These are phyloP conservation scores for Claviceps citrina DNA, from an alignment of 2,329 filamentous ascomycete species.

Conservation along the genomic window DNA sequence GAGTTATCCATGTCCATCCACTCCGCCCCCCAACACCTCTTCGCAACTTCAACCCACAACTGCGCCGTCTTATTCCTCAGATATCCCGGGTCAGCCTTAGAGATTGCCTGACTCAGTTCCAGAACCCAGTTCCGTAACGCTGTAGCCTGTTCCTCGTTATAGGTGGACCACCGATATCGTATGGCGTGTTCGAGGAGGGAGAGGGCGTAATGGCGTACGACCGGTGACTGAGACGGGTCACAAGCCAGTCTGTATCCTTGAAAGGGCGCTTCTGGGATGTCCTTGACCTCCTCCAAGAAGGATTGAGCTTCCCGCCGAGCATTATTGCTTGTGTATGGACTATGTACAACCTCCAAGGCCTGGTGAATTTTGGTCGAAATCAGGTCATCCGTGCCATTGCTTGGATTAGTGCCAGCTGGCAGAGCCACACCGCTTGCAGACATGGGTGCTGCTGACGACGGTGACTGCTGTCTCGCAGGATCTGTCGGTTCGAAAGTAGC, in stretches of 20 bases:
- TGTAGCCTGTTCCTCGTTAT: constrained; percentile 49
- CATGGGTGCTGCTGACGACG: constrained; percentile 14
- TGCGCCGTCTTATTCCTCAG: constrained; percentile 87
- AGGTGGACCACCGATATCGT: constrained; percentile 68
- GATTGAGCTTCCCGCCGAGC: constrained; percentile 67
- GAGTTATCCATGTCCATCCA: constrained; percentile 91
- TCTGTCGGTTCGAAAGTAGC: background rate
- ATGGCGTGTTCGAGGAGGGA: constrained; percentile 83
- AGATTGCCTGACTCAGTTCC: constrained; percentile 57
- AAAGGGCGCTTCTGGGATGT: constrained; percentile 60
- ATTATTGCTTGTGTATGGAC: constrained; percentile 63
- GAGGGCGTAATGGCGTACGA: constrained; percentile 85
- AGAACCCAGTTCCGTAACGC: constrained; percentile 64
- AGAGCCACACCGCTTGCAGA: constrained; percentile 22
- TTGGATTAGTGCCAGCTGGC: constrained; percentile 17
- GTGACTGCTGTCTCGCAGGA: background rate
- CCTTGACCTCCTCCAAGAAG: constrained; percentile 77
- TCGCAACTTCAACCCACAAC: constrained; percentile 88
- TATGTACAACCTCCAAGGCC: constrained; percentile 79
- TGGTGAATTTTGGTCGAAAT: constrained; percentile 57
- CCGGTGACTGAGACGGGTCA: constrained; percentile 56
- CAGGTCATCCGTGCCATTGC: constrained; percentile 24
- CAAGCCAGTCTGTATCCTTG: constrained; percentile 74
- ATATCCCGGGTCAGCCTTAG: constrained; percentile 60
- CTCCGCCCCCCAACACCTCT: constrained; percentile 78